Conservation (phyloP, 768 basidiomycete species). For the Termitomyces sp. region DNA sequence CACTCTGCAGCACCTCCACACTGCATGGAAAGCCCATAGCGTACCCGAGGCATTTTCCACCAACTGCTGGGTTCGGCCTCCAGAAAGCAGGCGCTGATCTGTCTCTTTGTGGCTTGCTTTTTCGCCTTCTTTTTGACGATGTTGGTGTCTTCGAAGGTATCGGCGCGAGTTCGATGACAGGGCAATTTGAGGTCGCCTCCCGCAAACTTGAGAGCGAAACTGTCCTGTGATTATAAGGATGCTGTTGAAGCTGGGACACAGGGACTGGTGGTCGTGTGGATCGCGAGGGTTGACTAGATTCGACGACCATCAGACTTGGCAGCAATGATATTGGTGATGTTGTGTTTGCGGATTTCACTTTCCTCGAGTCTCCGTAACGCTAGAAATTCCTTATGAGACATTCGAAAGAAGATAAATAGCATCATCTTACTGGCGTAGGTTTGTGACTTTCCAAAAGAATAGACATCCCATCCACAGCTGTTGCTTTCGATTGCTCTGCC, state of each 20-base stretch:
- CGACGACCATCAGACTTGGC: slow-evolving; percentile 28
- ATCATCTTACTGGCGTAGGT: slow-evolving; percentile 13
- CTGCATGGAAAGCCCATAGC: slow-evolving; percentile 38
- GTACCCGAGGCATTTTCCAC: slow-evolving; percentile 39
- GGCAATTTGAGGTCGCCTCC: slow-evolving; percentile 15
- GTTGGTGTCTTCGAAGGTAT: not conserved
- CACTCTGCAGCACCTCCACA: slow-evolving; percentile 15
- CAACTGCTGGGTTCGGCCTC: slow-evolving; percentile 31
- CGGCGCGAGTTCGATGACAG: slow-evolving; percentile 18
- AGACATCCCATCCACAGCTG: slow-evolving; percentile 35
- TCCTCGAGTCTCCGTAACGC: slow-evolving; percentile 2
- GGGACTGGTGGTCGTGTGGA: slow-evolving; percentile 40
- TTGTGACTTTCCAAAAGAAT: slow-evolving; percentile 22
- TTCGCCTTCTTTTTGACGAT: slow-evolving; percentile 10
- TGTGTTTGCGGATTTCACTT: not conserved
- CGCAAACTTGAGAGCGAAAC: not conserved
- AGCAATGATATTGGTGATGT: not conserved
- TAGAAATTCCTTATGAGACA: not conserved
- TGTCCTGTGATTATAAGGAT: slow-evolving; percentile 29
- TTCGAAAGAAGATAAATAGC: not conserved
- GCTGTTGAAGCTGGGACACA: slow-evolving; percentile 20
- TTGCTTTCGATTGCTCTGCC: slow-evolving; percentile 30
- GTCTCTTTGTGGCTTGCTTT: slow-evolving; percentile 18
- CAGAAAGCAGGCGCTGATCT: slow-evolving; percentile 37
- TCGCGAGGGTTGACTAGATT: slow-evolving; percentile 26